A percentile compares a stretch with the other conserved stretches of the same genome.
phyloP scores from a whole-genome alignment of 768 basidiomycete species.

The Lactarius akahatsu region DNA sequence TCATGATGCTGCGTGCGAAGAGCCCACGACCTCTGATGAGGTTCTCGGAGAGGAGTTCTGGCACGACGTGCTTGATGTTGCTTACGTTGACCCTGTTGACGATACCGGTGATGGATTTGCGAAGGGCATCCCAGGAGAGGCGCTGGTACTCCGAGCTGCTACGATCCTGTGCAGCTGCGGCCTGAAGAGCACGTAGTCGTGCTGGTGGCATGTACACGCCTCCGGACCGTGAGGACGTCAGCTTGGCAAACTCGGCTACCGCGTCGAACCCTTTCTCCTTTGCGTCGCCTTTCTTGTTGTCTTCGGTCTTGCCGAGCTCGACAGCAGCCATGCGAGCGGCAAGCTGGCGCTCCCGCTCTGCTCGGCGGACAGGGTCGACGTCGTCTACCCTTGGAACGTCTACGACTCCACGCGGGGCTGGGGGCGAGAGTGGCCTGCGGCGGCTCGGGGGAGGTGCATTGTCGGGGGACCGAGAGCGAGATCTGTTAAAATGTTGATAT shows the following conservation, averaged over 20 bases:
- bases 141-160: constrained; percentile 87
- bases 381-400: constrained; percentile 58
- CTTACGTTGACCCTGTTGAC: constrained; percentile 98
- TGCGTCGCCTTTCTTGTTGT: constrained; percentile 34
- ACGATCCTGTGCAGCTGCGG: constrained; percentile 79
- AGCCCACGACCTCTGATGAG: constrained; percentile 90
- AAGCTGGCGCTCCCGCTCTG: constrained; percentile 77
- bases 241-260: constrained; percentile 86
- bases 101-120: constrained; percentile 98
- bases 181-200: constrained; percentile 85
- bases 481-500: constrained; percentile 30
- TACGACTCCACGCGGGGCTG: constrained; percentile 34
- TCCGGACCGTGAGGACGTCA: constrained; percentile 77
- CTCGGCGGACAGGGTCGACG: constrained; percentile 72
- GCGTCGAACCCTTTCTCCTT: constrained; percentile 58
- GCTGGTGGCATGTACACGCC: constrained; percentile 98
- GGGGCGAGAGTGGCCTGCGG: constrained; percentile 44
- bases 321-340: constrained; percentile 67
- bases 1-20: constrained; percentile 94
- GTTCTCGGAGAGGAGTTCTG: constrained; percentile 91
- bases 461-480: constrained; percentile 36
- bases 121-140: constrained; percentile 94
- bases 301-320: constrained; percentile 61
- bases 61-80: constrained; percentile 93
- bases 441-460: constrained; percentile 44